Evolutionary conservation across 1,284 basidiomycete genomes (phyloP), one percentile per base, ranked within the genome.

Genomic region (Malassezia vespertilionis): DNA sequence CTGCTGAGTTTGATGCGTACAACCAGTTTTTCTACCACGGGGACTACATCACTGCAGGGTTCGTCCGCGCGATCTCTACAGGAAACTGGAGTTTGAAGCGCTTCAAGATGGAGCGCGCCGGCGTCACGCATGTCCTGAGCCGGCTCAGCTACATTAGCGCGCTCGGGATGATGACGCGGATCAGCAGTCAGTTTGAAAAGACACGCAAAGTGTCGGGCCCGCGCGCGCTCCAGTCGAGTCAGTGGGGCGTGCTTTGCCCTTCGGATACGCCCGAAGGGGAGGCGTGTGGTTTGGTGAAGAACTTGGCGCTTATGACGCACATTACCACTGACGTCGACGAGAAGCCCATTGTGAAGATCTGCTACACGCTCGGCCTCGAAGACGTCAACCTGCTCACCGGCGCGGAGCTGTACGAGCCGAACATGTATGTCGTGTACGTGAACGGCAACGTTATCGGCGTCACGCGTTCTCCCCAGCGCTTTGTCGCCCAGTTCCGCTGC

Each of bases 231-330:
- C 93, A 99, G 71, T 90, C 93, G 9, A 87, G 83, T 76, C 93
- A 99, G 73, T 99, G 95, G 95, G 95, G 93, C 33, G 89, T 99
- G 79, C 76, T 99, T 18, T 99, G 93, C 73, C 86, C 93, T 0
- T 90, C 86, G 66, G 93, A 99, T 73, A 99, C 95, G 3, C 93
- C 93, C 0, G 93, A 99, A 81, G 95, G 93, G 69, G 93, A 99
- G 74, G 93, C 93, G 5, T 99, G 93, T 70, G 93, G 93, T 41
- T 75, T 99, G 50, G 95, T 99, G 39, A 99, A 99, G 76, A 99
- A 99, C 72, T 75, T 99, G 48, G 95, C 93, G 2, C 77, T 97
- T 33, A 99, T 97, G 90, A 97, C 95, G 3, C 95, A 99, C 72
- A 99, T 99, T 72, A 99, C 93, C 11, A 97, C 95, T 20, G 93